These are phyloP conservation scores for Eucalyptus cladocalyx DNA, from an alignment of 345 rosid species.

Conservation along the genomic window DNA sequence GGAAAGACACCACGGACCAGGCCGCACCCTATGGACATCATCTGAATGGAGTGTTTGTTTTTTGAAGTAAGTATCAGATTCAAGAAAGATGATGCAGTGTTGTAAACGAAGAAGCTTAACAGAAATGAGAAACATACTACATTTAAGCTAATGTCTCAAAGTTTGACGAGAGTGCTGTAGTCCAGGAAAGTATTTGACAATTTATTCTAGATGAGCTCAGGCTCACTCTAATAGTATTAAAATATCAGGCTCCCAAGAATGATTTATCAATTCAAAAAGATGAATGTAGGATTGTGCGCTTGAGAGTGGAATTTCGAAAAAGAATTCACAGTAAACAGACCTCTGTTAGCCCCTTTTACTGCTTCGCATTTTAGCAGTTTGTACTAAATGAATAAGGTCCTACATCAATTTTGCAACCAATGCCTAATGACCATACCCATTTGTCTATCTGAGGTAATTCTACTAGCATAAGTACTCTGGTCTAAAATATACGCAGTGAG, in stretches of 20 bases:
- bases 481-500: neutral
- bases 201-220: neutral
- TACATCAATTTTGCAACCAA: neutral
- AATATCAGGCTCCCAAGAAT: neutral
- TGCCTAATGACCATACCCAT: neutral
- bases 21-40: constrained; percentile 79
- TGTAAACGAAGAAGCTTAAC: neutral
- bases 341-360: neutral
- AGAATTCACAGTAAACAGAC: neutral
- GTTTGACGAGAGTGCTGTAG: neutral
- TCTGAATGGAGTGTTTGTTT: constrained; percentile 1
- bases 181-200: neutral
- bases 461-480: neutral
- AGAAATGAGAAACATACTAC: neutral
- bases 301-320: neutral
- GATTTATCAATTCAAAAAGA: neutral
- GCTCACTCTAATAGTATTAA: neutral
- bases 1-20: constrained; percentile 52
- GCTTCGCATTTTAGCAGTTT: neutral
- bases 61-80: neutral
- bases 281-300: neutral
- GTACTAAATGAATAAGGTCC: neutral
- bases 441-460: neutral
- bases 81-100: neutral
- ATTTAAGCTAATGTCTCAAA: neutral